A percentile compares a stretch with the other conserved stretches of the same genome.
Conservation (phyloP, 805 yeast species). For the Candida xyloterini region DNA sequence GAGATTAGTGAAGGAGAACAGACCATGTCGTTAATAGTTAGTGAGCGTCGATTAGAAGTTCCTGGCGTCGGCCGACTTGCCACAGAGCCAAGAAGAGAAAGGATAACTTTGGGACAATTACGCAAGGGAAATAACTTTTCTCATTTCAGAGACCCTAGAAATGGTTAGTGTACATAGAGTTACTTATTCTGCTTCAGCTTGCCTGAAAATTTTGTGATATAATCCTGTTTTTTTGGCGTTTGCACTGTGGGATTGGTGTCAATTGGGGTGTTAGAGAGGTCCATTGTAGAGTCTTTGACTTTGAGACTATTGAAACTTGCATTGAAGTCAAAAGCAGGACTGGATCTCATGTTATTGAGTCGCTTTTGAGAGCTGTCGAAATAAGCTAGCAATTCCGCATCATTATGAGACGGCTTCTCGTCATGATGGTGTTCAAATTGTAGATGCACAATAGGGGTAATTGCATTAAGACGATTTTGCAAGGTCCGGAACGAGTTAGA, state of each 20-base stretch:
- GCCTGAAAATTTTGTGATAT: conserved; percentile 26
- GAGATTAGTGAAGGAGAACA: conserved; percentile 57
- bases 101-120: conserved; percentile 3
- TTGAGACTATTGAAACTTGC: conserved; percentile 15
- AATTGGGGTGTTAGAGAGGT: conserved; percentile 17
- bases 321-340: conserved; percentile 6
- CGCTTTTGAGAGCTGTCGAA: conserved; percentile 48
- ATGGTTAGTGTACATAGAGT: conserved; percentile 1
- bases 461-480: conserved; percentile 68
- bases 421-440: conserved; percentile 26
- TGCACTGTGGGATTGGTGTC: conserved; percentile 14
- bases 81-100: conserved; percentile 1
- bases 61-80: conserved; percentile 3
- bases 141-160: conserved; percentile 59
- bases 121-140: conserved; percentile 57
- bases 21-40: conserved; percentile 37
- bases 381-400: conserved; percentile 39
- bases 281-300: conserved; percentile 11
- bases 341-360: conserved; percentile 22
- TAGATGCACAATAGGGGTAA: conserved; percentile 39
- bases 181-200: conserved; percentile 17
- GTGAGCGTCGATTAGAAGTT: conserved; percentile 4
- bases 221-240: conserved; percentile 20
- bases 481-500: conserved; percentile 84
- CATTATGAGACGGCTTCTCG: conserved; percentile 22